Percentiles rank a stretch among this genome's conserved stretches.
Conservation (phyloP, 495 filamentous ascomycete species). For the Xylona heveae region DNA sequence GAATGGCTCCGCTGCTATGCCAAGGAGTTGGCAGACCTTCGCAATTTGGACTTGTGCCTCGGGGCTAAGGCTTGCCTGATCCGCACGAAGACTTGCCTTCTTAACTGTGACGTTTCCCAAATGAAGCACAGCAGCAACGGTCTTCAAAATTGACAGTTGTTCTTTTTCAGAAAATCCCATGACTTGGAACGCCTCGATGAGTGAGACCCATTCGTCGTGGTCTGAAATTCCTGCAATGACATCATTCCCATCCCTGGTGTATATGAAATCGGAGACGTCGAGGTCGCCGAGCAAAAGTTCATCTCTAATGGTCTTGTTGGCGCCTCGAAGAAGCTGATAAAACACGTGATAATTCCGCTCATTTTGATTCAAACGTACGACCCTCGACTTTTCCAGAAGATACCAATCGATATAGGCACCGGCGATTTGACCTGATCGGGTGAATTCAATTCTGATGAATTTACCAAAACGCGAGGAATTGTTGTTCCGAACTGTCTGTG, state of each 20-base stretch:
- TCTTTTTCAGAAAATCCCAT: slow-evolving; percentile 88
- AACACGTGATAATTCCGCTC: slow-evolving; percentile 98
- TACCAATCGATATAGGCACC: slow-evolving; percentile 99
- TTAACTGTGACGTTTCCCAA: slow-evolving; percentile 78
- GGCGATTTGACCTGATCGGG: slow-evolving; percentile 70
- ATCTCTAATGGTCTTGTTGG: slow-evolving; percentile 45
- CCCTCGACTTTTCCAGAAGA: slow-evolving; percentile 86
- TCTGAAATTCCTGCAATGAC: slow-evolving; percentile 83
- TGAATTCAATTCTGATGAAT: slow-evolving; percentile 96
- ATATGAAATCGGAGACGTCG: slow-evolving; percentile 70
- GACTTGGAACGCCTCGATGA: slow-evolving; percentile 82
- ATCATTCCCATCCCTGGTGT: slow-evolving; percentile 79
- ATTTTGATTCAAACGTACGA: slow-evolving; percentile 64
- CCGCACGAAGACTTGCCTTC: slow-evolving; percentile 72
- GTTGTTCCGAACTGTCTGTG: slow-evolving; percentile 93
- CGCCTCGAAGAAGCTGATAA: slow-evolving; percentile 82
- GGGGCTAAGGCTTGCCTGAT: slow-evolving; percentile 66
- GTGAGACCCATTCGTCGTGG: slow-evolving; percentile 64
- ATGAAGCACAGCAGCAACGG: slow-evolving; percentile 79
- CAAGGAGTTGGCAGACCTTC: slow-evolving; percentile 65
- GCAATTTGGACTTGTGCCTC: slow-evolving; percentile 49
- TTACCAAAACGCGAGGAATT: slow-evolving; percentile 98
- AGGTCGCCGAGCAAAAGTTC: slow-evolving; percentile 53
- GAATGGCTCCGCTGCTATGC: slow-evolving; percentile 67
- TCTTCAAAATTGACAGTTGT: slow-evolving; percentile 61